Conservation (phyloP, 371 early-diverging fungal species). For the Mucor racemosus region DNA sequence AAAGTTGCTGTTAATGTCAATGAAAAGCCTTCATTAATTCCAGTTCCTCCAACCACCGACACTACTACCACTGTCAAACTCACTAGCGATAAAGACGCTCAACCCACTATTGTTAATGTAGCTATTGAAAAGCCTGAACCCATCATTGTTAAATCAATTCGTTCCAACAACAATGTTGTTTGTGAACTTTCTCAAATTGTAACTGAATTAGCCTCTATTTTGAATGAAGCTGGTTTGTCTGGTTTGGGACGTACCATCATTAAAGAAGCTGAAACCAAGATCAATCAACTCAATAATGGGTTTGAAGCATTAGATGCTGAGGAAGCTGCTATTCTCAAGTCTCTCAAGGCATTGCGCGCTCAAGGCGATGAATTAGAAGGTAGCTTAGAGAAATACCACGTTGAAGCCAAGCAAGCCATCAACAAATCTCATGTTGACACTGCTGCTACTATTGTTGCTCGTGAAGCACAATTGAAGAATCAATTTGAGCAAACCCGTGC, state of each 20-base stretch:
- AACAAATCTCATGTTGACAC: constrained; percentile 20
- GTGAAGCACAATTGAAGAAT: constrained; percentile 51
- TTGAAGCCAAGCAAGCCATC: constrained; percentile 22
- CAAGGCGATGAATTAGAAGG: constrained; percentile 30
- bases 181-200: constrained; percentile 34
- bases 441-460: constrained; percentile 26
- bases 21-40: constrained; percentile 9
- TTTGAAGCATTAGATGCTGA: constrained; percentile 26
- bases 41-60: constrained; percentile 14
- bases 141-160: constrained; percentile 22
- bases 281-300: constrained; percentile 21
- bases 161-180: constrained; percentile 25
- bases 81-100: constrained; percentile 18
- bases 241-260: constrained; percentile 37
- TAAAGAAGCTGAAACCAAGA: constrained; percentile 25
- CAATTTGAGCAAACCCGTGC: constrained; percentile 43
- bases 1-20: not conserved
- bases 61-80: constrained; percentile 16
- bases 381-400: constrained; percentile 27
- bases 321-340: constrained; percentile 27
- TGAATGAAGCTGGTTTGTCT: constrained; percentile 41
- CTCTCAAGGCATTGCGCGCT: constrained; percentile 18
- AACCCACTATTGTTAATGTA: constrained; percentile 24
- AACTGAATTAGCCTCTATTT: constrained; percentile 34
- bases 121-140: constrained; percentile 34